A percentile compares a stretch with the other conserved stretches of the same genome.
Conservation (phyloP, 1,284 basidiomycete genomes). For the Butyriboletus pseudospeciosus region DNA sequence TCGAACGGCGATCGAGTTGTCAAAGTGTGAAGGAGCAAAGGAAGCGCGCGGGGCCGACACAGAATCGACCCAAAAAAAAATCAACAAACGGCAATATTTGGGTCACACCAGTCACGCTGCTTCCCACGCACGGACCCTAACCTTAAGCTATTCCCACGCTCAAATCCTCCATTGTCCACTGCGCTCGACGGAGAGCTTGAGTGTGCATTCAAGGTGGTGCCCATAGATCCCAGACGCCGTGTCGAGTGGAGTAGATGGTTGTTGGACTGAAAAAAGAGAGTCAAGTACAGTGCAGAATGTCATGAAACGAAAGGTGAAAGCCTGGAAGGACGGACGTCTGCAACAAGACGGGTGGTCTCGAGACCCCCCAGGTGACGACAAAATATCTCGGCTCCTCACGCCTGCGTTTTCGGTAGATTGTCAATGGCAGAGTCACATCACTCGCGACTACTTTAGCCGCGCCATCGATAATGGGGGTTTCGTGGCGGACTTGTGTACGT, state of each 20-base stretch:
- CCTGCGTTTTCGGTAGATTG: not conserved
- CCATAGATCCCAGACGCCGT: not conserved
- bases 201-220: not conserved
- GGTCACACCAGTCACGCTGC: conserved; percentile 33
- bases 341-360: conserved; percentile 22
- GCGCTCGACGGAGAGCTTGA: conserved; percentile 1
- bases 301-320: conserved; percentile 1
- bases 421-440: not conserved
- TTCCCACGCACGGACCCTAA: conserved; percentile 43
- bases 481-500: not conserved
- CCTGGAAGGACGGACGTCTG: not conserved
- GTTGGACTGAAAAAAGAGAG: not conserved
- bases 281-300: not conserved
- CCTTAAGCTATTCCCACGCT: conserved; percentile 34
- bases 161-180: conserved; percentile 18
- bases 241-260: not conserved
- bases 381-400: conserved; percentile 8
- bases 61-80: conserved; percentile 39
- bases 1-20: conserved; percentile 38
- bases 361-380: conserved; percentile 25
- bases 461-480: not conserved
- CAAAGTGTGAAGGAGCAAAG: conserved; percentile 42
- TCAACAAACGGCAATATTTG: conserved; percentile 40
- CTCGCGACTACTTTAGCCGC: not conserved
- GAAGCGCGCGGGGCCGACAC: conserved; percentile 45